phyloP scores from a whole-genome alignment of 306 rosid genomes.

The Ochetophila trinervis region DNA sequence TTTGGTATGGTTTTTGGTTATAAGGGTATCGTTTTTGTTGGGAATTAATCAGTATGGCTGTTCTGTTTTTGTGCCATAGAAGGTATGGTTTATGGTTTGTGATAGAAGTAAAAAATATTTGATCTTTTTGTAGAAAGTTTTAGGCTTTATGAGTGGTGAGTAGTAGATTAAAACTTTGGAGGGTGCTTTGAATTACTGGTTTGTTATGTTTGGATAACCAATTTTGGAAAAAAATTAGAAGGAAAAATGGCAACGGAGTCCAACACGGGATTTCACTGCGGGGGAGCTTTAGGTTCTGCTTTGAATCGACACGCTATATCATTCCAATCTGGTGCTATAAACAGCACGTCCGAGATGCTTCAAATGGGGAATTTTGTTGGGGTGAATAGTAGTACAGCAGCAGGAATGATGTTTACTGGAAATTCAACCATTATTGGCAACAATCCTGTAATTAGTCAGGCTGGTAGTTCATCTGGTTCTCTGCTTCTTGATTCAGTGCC shows the following conservation, averaged over 20 bases:
- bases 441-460: conserved; percentile 58
- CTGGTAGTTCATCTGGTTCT: conserved; percentile 49
- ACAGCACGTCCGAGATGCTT: conserved; percentile 75
- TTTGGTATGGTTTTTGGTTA: neutral
- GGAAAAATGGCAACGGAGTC: conserved; percentile 75
- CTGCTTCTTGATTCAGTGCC: conserved; percentile 80
- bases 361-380: conserved; percentile 69
- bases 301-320: conserved; percentile 77
- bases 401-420: conserved; percentile 63
- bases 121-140: no score
- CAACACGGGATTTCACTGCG: conserved; percentile 63
- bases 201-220: conserved; percentile 35
- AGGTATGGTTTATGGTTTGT: conserved; percentile 20
- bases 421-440: conserved; percentile 50
- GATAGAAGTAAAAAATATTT: neutral
- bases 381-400: conserved; percentile 30
- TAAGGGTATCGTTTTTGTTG: conserved; percentile 3
- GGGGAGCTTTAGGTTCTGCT: conserved; percentile 49
- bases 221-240: conserved; percentile 6
- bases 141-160: no score
- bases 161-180: neutral
- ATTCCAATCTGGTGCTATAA: conserved; percentile 74
- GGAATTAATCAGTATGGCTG: conserved; percentile 1
- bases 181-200: conserved; percentile 19
- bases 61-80: conserved; percentile 4